These are phyloP conservation scores for Plectosphaerella cucumerina DNA, from an alignment of 2,329 filamentous ascomycete genomes.

Conservation along the genomic window DNA sequence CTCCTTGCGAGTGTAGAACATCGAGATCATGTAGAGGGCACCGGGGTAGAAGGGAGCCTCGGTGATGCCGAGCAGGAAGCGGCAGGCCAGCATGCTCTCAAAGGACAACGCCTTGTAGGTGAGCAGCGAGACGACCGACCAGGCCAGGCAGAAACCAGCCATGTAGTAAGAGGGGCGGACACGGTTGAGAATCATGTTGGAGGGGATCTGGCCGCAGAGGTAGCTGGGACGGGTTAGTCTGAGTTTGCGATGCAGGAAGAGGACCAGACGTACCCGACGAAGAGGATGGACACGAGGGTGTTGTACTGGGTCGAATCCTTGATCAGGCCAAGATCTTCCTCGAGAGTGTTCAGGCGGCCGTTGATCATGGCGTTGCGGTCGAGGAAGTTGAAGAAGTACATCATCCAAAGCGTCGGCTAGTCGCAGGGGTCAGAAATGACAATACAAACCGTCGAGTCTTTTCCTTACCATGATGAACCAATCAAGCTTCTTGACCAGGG, in stretches of 20 bases:
- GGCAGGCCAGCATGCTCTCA: constrained; percentile 9
- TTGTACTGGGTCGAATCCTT: constrained; percentile 20
- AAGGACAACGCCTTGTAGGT: constrained; percentile 12
- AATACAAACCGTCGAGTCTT: neutral
- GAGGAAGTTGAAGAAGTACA: constrained; percentile 19
- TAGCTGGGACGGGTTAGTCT: constrained; percentile 3
- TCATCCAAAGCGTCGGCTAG: constrained; percentile 14
- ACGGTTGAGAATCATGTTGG: constrained; percentile 29
- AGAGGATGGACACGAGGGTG: constrained; percentile 16
- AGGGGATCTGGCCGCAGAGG: constrained; percentile 18
- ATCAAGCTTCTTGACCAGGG: constrained; percentile 29
- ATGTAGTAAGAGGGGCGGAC: constrained; percentile 15
- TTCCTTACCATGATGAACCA: constrained; percentile 23
- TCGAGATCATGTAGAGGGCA: constrained; percentile 12
- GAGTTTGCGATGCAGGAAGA: neutral
- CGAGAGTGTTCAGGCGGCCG: constrained; percentile 21
- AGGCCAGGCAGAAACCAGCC: constrained; percentile 11
- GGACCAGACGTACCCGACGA: constrained; percentile 7
- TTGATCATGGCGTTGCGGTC: constrained; percentile 25
- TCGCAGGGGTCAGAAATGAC: neutral
- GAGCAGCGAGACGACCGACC: constrained; percentile 11
- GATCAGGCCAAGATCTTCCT: constrained; percentile 18
- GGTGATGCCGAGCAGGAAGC: constrained; percentile 12
- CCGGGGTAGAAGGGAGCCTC: constrained; percentile 14
- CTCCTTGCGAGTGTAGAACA: constrained; percentile 14